Conservation (phyloP, 2,329 filamentous ascomycete genomes). For the Cladosporium sp. region DNA sequence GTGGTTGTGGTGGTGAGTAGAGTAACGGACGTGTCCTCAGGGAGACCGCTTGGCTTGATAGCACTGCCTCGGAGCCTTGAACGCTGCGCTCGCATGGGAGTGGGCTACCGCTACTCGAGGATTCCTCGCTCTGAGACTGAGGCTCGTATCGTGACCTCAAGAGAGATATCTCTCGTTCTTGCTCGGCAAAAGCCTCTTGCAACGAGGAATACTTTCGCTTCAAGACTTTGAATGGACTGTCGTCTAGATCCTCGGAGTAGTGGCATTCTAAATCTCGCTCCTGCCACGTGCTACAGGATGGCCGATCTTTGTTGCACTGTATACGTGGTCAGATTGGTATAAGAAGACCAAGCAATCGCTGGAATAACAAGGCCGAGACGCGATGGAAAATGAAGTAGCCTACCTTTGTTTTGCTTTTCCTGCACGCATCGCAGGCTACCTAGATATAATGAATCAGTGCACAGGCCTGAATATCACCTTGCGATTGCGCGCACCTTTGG, state of each 20-base stretch:
- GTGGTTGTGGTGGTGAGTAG: not conserved
- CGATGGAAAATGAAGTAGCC: not conserved
- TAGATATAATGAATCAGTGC: not conserved
- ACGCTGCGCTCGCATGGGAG: not conserved
- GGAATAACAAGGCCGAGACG: too few relatives aligned
- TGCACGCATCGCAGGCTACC: constrained; percentile 3
- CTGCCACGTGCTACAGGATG: not conserved
- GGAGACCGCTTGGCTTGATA: not conserved
- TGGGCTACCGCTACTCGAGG: too few relatives aligned
- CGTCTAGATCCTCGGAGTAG: not conserved
- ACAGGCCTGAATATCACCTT: too few relatives aligned
- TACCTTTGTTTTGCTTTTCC: constrained; percentile 1
- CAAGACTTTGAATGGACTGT: not conserved
- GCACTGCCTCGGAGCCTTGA: not conserved
- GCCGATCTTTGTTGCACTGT: not conserved
- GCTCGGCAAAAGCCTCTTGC: not conserved
- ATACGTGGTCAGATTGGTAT: not conserved
- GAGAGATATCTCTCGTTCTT: not conserved
- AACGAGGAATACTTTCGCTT: not conserved
- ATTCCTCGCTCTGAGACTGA: too few relatives aligned
- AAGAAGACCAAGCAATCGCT: too few relatives aligned
- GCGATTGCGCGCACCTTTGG: too few relatives aligned
- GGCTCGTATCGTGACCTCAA: not conserved
- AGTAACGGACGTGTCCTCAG: not conserved
- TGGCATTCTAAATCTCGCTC: not conserved